Evolutionary conservation across 345 rosid species (phyloP), one percentile per base, ranked within the genome.

Genomic region (Brassica incana): DNA sequence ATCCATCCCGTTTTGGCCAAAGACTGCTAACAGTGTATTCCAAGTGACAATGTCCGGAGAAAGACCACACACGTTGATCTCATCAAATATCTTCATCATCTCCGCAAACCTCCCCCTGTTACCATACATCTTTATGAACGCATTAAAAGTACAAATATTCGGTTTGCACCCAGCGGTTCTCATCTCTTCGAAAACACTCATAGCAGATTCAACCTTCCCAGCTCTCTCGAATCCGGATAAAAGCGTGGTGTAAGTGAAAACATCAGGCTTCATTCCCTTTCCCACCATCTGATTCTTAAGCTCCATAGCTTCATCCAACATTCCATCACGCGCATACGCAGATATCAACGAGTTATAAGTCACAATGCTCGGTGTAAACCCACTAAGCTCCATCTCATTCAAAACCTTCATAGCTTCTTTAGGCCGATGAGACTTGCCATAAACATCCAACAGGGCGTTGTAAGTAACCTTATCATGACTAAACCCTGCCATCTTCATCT

Each of bases 1-100:
- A 77, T 90, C 93, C 98, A 92, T 88, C 61, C 92, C 90, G 77
- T 91, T 95, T 79, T 91, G 92, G 75, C 99, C 99, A 65, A 95
- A 95, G 32, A 95, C 98, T 8, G 98, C 89, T 72, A 95, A 76
- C 30, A 95, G 86, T 6, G 98, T 92, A 69, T 92, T 95, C 99
- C 99, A 95, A 9, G 98, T 93, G 82, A 91, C 98, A 77, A 95
- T 90, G 63, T 95, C 93, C 0, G 98, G 96, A 11, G 85, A 73
- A 80, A 91, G 89, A 35, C 84, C 83, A 66, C 93, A 87, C 10
- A 64, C 59, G 74, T 87, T 88, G 70, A 95, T 92, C 84, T 92
- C 93, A 67, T 92, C 98, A 72, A 91, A 95, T 69, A 91, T 84
- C 88, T 86, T 91, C 97, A 95, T 91, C 98, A 95, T 92, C 75